Evolutionary conservation across 2,329 filamentous ascomycete species (phyloP).

Genomic region (Aspergillus sp.): DNA sequence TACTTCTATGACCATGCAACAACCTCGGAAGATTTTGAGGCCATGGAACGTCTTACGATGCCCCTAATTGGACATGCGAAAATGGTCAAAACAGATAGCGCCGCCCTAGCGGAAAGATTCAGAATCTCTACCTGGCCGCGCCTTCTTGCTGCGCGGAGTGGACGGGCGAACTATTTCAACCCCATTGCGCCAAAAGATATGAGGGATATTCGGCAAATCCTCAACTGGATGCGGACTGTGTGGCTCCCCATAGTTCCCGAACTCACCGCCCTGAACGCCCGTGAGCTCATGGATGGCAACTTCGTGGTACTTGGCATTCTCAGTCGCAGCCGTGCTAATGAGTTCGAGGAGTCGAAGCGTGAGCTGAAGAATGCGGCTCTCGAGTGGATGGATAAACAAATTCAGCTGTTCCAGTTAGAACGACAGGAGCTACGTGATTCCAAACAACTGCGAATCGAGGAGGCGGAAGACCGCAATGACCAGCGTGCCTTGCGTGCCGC

Average conservation of each 20-base stretch:
- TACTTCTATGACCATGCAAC: conserved; percentile 98
- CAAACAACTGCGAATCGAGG: conserved; percentile 93
- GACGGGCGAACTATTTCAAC: conserved; percentile 85
- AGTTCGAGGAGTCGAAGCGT: conserved; percentile 73
- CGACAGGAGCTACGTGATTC: conserved; percentile 89
- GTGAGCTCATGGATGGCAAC: conserved; percentile 92
- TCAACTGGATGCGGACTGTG: conserved; percentile 92
- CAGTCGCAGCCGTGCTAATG: conserved; percentile 73
- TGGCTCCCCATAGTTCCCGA: conserved; percentile 97
- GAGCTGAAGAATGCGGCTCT: conserved; percentile 95
- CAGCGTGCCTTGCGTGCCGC: conserved; percentile 81
- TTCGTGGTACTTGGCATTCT: conserved; percentile 91
- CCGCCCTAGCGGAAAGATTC: conserved; percentile 73
- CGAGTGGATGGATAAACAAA: conserved; percentile 98
- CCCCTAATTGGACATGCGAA: conserved; percentile 89
- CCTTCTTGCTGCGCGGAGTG: conserved; percentile 83
- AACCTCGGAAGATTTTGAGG: conserved; percentile 85
- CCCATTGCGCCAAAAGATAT: conserved; percentile 87
- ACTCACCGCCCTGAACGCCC: conserved; percentile 84
- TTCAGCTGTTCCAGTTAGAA: conserved; percentile 86
- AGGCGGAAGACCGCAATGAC: conserved; percentile 90
- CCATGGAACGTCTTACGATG: conserved; percentile 80
- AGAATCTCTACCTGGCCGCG: conserved; percentile 98
- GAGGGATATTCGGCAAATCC: conserved; percentile 77
- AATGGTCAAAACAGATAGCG: conserved; percentile 86